Conservation (phyloP, 768 basidiomycete species). For the Mycena leptocephala region DNA sequence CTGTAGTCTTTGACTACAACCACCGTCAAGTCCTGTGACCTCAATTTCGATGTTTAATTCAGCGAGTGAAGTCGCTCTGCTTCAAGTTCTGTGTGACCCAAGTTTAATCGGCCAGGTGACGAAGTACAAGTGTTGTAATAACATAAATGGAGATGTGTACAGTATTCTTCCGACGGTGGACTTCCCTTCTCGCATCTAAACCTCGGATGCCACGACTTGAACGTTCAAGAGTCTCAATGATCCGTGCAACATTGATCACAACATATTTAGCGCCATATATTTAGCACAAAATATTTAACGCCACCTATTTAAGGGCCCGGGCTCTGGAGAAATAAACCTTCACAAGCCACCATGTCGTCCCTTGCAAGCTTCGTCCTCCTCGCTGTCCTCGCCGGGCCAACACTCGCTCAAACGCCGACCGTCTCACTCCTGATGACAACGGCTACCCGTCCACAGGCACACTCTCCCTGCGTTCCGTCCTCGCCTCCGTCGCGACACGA, state of each 20-base stretch:
- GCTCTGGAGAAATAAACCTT: not conserved
- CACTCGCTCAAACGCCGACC: not conserved
- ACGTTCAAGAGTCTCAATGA: not conserved
- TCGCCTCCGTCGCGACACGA: conserved; percentile 11
- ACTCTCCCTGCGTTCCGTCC: conserved; percentile 20
- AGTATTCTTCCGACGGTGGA: no score
- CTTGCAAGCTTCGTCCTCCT: not conserved
- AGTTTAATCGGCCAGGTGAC: no score
- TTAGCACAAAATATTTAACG: no score
- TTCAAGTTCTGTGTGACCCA: no score
- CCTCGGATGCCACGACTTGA: not conserved
- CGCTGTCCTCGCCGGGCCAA: not conserved
- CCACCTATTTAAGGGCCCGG: not conserved
- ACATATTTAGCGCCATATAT: not conserved
- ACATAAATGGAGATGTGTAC: no score
- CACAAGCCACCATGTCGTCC: not conserved
- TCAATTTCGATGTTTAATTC: no score
- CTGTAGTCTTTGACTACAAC: no score
- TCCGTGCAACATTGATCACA: not conserved
- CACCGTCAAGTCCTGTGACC: no score
- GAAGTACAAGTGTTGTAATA: no score
- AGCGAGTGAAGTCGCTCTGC: no score
- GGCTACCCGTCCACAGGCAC: conserved; percentile 26
- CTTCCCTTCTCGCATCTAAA: not conserved
- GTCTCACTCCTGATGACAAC: conserved; percentile 32